phyloP scores from a whole-genome alignment of 495 filamentous ascomycete genomes.

The Trypethelium eluteriae region DNA sequence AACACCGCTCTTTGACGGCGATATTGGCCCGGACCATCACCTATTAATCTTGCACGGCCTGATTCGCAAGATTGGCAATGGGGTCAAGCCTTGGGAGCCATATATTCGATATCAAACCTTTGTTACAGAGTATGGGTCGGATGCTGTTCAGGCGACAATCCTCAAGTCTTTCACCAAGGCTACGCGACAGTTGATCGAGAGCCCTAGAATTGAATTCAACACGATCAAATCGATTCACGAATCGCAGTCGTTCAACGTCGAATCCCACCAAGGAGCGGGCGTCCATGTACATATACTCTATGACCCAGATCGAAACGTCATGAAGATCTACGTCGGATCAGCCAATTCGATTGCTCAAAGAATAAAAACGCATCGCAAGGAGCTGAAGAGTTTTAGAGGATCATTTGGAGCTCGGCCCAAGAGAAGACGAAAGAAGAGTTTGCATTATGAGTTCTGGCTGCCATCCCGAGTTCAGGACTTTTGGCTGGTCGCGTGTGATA shows the following conservation, averaged over 20 bases:
- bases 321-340: neutral
- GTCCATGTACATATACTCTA: neutral
- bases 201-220: neutral
- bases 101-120: neutral
- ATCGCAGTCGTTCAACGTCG: neutral
- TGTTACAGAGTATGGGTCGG: neutral
- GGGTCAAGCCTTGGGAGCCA: neutral
- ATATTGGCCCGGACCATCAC: neutral
- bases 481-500: neutral
- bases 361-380: neutral
- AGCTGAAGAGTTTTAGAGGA: neutral
- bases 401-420: neutral
- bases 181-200: neutral
- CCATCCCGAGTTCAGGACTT: neutral
- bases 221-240: neutral
- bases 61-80: neutral
- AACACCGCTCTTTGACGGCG: neutral
- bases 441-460: neutral
- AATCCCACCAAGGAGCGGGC: neutral
- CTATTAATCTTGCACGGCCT: neutral
- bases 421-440: neutral
- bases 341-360: neutral
- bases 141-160: neutral
- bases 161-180: neutral
- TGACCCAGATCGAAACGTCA: constrained; percentile 1